These are phyloP conservation scores for Kurtzmaniella quercitrusa DNA, from an alignment of 1,139 yeast genomes.

Conservation along the genomic window DNA sequence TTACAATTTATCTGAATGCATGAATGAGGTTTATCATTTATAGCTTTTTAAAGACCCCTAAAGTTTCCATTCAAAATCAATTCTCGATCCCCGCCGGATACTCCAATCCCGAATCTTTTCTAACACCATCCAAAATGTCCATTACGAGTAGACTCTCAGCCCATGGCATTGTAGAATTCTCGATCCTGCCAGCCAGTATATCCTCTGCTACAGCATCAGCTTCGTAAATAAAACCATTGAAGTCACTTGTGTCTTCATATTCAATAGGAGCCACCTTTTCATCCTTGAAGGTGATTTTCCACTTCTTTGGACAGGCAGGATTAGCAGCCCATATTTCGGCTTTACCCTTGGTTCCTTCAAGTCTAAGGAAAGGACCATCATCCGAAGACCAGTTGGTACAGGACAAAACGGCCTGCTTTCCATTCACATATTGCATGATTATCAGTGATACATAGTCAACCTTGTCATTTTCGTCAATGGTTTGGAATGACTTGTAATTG, in stretches of 20 bases:
- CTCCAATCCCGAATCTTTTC: conserved; percentile 35
- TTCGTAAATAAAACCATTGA: conserved; percentile 46
- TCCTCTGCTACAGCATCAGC: conserved; percentile 49
- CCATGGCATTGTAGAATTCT: conserved; percentile 34
- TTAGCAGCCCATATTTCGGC: conserved; percentile 31
- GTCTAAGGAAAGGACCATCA: conserved; percentile 24
- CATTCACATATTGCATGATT: conserved; percentile 28
- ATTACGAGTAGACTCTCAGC: conserved; percentile 41
- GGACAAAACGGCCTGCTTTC: conserved; percentile 34
- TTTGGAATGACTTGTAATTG: conserved; percentile 25
- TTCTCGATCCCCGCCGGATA: conserved; percentile 31
- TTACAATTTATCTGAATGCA: too few relatives aligned
- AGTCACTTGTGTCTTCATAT: conserved; percentile 23
- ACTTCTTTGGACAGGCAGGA: conserved; percentile 28
- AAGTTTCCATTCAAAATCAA: too few relatives aligned
- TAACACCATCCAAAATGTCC: conserved; percentile 40
- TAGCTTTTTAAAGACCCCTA: too few relatives aligned
- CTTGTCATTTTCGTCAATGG: conserved; percentile 20
- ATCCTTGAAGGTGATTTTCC: conserved; percentile 23
- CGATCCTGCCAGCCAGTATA: conserved; percentile 29
- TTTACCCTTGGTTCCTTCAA: conserved; percentile 38
- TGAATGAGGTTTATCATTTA: too few relatives aligned
- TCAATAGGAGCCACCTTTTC: conserved; percentile 15
- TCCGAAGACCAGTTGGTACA: conserved; percentile 26
- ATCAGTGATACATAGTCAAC: conserved; percentile 37